Evolutionary conservation across 2,329 filamentous ascomycete genomes (phyloP), one percentile per base, ranked within the genome.

Genomic region (Pestalotiopsis sp.): DNA sequence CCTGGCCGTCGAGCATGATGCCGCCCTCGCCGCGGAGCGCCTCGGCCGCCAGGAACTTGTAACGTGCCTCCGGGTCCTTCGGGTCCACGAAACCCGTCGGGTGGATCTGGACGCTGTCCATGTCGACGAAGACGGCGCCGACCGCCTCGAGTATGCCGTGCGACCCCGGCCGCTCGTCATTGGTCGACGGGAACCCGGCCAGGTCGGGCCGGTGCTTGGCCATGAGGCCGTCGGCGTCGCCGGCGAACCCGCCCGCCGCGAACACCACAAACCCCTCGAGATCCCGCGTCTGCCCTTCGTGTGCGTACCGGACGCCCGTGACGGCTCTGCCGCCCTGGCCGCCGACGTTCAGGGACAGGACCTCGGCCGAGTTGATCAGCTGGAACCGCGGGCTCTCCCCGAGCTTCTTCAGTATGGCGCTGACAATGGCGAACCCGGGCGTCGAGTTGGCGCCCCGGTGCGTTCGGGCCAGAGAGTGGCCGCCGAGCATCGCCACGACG

Each of bases 1-100:
- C 88, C 0, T 76, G 71, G 1, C 76, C 63, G 0, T 77, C 75
- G 1, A 91, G 77, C 36, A 91, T 71, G 3, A 91, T 84, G 0
- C 88, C 90, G 0, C 89, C 90, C 73, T 91, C 89, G 0, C 89
- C 89, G 3, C 89, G 81, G 31, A 92, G 80, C 68, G 89, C 82
- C 76, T 92, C 90, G 0, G 89, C 89, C 0, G 89, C 89, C 3
- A 91, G 83, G 72, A 91, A 88, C 77, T 91, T 91, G 62, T 88
- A 83, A 41, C 78, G 77, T 0, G 83, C 81, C 0, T 71, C 72
- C 0, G 81, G 78, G 39, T 83, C 81, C 1, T 81, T 80, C 0
- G 85, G 84, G 70, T 91, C 88, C 5, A 91, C 80, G 73, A 92
- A 91, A 0, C 88, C 88, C 0, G 89, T 91, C 2, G 90, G 89